Base-by-base conservation (phyloP, 805 yeast genomes). In the Zygosaccharomyces rouxii region DNA sequence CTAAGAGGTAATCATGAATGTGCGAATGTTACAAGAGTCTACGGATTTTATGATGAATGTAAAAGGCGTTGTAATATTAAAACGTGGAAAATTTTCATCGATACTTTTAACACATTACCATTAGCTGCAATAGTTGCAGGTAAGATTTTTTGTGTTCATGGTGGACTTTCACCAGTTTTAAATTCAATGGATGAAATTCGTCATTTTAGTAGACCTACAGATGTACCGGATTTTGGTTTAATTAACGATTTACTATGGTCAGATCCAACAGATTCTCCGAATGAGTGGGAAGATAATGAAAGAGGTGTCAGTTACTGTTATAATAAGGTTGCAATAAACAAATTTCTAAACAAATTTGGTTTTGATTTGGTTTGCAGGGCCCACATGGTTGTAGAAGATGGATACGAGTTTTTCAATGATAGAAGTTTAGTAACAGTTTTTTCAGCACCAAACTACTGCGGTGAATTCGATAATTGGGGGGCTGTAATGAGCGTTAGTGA, bases 31-130 rank as follows among this genome's bases (percentile, higher is more conserved):
- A 92, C 98, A 1, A 80, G 97, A 55, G 96, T 94, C 28, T 94
- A 94, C 68, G 99, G 99, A 2, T 94, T 94, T 63, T 94, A 89
- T 66, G 99, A 94, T 70, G 99, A 94, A 71, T 94, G 99, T 73
- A 94, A 94, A 67, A 80, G 99, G 60, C 77, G 99, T 52, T 81
- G 96, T 60, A 87, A 85, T 62, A 80, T 90, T 59, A 94, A 92
- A 65, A 86, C 90, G 1, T 94, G 99, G 99, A 89, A 90, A 65
- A 71, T 80, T 25, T 94, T 94, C 62, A 81, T 94, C 57, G 99
- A 94, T 71, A 89, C 96, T 1, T 94, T 94, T 73, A 94, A 94
- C 66, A 86, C 97, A 0, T 73, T 94, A 54, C 99, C 99, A 7
- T 83, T 94, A 48, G 96, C 98, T 1, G 97, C 97, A 2, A 83